Percentiles rank a stretch among this genome's conserved stretches.
Conservation (phyloP, 2,329 filamentous ascomycete species). For the Verticillium isaacii region DNA sequence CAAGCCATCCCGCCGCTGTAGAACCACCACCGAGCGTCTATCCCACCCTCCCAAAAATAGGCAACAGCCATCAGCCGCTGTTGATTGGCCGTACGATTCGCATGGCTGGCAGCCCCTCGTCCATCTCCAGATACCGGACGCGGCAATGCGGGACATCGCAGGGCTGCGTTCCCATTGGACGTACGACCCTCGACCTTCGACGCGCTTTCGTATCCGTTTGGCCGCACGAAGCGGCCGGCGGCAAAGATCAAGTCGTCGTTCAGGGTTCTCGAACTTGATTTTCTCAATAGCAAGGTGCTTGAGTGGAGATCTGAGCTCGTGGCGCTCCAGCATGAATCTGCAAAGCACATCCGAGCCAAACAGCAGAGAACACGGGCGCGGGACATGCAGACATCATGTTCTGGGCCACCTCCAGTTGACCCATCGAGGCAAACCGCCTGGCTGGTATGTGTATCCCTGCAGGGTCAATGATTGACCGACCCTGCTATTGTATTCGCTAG, state of each 20-base stretch:
- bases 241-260: not conserved
- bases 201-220: not conserved
- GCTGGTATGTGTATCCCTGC: not conserved
- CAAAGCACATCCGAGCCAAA: too few species aligned
- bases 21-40: not conserved
- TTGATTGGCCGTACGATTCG: not conserved
- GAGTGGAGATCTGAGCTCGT: too few species aligned
- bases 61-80: not conserved
- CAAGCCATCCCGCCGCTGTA: not conserved
- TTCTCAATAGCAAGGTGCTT: too few species aligned
- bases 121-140: not conserved
- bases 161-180: not conserved
- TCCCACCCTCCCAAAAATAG: not conserved
- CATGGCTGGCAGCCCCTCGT: not conserved
- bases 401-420: too few species aligned
- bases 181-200: not conserved
- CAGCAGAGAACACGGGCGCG: too few species aligned
- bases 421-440: too few species aligned
- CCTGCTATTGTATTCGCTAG: not conserved
- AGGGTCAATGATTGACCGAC: not conserved
- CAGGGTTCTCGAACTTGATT: not conserved
- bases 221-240: not conserved
- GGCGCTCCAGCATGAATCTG: too few species aligned
- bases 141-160: not conserved
- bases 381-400: too few species aligned